Percentiles rank a stretch among this genome's conserved stretches.
phyloP scores from a whole-genome alignment of 768 basidiomycete species.

The Tricholoma bakamatsutake region DNA sequence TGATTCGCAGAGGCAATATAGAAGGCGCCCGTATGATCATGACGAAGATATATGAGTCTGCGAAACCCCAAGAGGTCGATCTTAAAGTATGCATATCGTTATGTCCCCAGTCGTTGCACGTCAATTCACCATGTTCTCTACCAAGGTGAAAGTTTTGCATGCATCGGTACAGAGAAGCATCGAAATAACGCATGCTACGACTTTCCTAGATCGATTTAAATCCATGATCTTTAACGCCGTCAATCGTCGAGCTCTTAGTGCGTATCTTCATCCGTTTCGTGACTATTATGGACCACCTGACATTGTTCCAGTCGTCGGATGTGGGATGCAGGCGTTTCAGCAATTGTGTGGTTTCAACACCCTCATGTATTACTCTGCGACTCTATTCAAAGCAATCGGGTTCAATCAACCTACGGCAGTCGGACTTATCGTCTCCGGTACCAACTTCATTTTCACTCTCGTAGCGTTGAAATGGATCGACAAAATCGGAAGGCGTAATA shows the following conservation, averaged over 20 bases:
- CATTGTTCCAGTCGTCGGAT: slow-evolving; percentile 51
- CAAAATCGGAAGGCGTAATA: slow-evolving; percentile 14
- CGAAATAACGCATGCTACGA: slow-evolving; percentile 55
- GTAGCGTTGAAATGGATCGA: slow-evolving; percentile 69
- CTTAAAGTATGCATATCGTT: slow-evolving; percentile 41
- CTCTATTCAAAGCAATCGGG: slow-evolving; percentile 74
- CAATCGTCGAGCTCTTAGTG: slow-evolving; percentile 68
- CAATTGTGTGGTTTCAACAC: slow-evolving; percentile 86
- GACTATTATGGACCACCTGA: neutral
- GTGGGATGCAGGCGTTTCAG: slow-evolving; percentile 79
- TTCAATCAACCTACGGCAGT: slow-evolving; percentile 81
- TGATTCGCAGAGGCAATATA: slow-evolving; percentile 50
- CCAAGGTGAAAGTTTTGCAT: slow-evolving; percentile 51
- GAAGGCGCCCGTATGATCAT: slow-evolving; percentile 50
- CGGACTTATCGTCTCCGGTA: slow-evolving; percentile 71
- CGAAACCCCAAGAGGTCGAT: slow-evolving; percentile 58
- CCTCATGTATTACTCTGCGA: slow-evolving; percentile 70
- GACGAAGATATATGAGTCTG: slow-evolving; percentile 61
- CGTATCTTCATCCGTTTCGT: slow-evolving; percentile 15
- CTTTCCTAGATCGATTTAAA: slow-evolving; percentile 47
- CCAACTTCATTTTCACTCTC: slow-evolving; percentile 75
- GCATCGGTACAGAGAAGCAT: slow-evolving; percentile 57
- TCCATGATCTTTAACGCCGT: slow-evolving; percentile 51
- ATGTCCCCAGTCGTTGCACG: neutral
- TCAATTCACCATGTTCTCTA: neutral